Conservation (phyloP, 495 filamentous ascomycete species). For the Podospora appendiculata region DNA sequence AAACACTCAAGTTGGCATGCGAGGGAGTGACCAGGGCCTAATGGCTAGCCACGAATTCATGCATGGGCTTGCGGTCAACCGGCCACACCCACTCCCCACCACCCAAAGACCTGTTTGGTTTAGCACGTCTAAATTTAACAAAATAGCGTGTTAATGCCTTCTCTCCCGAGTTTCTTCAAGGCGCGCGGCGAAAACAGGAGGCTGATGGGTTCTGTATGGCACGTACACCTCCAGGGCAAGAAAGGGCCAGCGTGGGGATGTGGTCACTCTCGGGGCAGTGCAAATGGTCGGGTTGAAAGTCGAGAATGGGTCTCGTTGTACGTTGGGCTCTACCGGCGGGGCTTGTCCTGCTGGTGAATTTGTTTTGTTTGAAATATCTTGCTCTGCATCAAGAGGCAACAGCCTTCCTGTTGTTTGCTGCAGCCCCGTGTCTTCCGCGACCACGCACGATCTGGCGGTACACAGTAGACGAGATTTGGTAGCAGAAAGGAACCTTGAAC, state of each 20-base stretch:
- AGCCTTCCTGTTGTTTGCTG: conserved; percentile 1
- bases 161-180: not conserved
- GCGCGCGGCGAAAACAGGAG: conserved; percentile 5
- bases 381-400: not conserved
- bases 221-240: not conserved
- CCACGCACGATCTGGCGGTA: conserved; percentile 8
- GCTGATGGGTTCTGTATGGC: not conserved
- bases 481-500: conserved; percentile 13
- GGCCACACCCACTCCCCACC: conserved; percentile 6
- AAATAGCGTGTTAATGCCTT: conserved; percentile 10
- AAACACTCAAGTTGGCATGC: conserved; percentile 12
- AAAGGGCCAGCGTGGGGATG: not conserved
- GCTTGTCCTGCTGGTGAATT: not conserved
- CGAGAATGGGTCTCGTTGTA: conserved; percentile 2
- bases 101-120: conserved; percentile 5
- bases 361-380: conserved; percentile 1
- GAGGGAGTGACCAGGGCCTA: conserved; percentile 25
- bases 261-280: not conserved
- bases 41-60: conserved; percentile 36
- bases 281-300: conserved; percentile 19
- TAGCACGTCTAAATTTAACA: conserved; percentile 6
- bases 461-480: not conserved
- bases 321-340: conserved; percentile 21
- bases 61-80: conserved; percentile 25
- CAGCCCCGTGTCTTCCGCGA: conserved; percentile 2